Conservation (phyloP, 768 basidiomycete species). For the Hemileccinum rubropunctum region DNA sequence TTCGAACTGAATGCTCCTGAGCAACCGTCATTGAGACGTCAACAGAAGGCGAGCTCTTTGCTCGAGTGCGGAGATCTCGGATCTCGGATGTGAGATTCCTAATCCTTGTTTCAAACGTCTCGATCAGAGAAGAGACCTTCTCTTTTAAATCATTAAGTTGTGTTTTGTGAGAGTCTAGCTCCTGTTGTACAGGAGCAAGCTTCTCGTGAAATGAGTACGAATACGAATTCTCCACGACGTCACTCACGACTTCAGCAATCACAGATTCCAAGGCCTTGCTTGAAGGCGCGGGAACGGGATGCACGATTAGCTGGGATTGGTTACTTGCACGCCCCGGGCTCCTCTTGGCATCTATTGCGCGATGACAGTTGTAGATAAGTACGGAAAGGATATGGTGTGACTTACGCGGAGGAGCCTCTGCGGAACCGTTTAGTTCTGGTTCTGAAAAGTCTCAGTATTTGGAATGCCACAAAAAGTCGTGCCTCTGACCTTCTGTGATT, state of each 20-base stretch:
- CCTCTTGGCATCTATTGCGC: conserved; percentile 6
- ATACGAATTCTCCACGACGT: neutral
- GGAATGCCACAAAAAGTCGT: neutral
- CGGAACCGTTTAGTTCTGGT: conserved; percentile 20
- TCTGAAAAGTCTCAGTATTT: conserved; percentile 22
- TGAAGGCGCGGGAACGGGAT: conserved; percentile 3
- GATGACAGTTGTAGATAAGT: neutral
- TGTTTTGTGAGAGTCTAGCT: conserved; percentile 44
- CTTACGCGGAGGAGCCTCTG: conserved; percentile 14
- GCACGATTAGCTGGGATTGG: conserved; percentile 6
- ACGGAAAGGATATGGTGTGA: neutral
- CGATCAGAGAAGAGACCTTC: conserved; percentile 28
- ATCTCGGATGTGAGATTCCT: conserved; percentile 36
- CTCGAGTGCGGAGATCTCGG: conserved; percentile 26
- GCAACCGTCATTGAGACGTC: conserved; percentile 7
- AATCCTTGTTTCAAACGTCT: conserved; percentile 38
- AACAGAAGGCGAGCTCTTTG: conserved; percentile 8
- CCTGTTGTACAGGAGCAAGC: conserved; percentile 52
- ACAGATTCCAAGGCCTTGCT: conserved; percentile 13
- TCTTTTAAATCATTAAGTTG: conserved; percentile 39
- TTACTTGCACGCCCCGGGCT: neutral
- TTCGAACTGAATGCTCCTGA: conserved; percentile 18
- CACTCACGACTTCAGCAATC: conserved; percentile 32
- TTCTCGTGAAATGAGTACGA: conserved; percentile 21
- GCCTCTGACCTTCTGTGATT: conserved; percentile 50